Evolutionary conservation across 768 basidiomycete species (phyloP), one percentile per base, ranked within the genome.

Genomic region (Pleurotus tuber-regium): DNA sequence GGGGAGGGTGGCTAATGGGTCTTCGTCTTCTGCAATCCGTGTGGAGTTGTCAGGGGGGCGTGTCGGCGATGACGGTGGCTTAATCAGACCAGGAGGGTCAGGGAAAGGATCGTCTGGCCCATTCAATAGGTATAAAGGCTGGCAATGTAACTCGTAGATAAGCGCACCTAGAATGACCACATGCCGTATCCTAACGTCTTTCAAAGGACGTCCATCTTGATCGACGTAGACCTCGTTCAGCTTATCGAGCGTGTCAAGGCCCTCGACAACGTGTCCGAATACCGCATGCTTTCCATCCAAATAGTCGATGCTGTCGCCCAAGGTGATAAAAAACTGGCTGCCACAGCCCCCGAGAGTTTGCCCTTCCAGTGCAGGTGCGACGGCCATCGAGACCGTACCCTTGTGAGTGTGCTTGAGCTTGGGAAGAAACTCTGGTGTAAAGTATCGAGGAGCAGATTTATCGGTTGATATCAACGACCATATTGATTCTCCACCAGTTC

Each of bases 381-480:
- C 84, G 6, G 97, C 97, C 97, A 98, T 98, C 0, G 94, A 98
- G 12, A 99, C 89, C 0, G 93, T 98, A 16, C 97, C 97, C 58
- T 80, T 85, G 7, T 74, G 69, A 0, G 75, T 76, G 64, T 99
- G 97, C 68, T 98, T 98, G 54, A 98, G 76, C 52, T 77, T 81
- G 1, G 90, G 84, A 1, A 81, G 69, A 50, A 94, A 76, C 63
- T 92, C 89, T 0, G 94, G 94, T n/a, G 80, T 65, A 62, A 95
- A 95, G 68, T 97, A 95, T 23, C 94, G 85, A n/a, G 84, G 72
- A 5, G 75, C 64, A 9, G 67, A 54, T 24, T 65, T 56, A 39
- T 69, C 62, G 50, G 64, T 61, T 19, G 70, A 63, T 42, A 91
- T 75, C 59, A 82, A 77, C 4, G 93, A 93, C 80, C 86, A 89